Evolutionary conservation across 345 rosid species (phyloP), one percentile per base, ranked within the genome.

Genomic region (Arabis hirsuta): DNA sequence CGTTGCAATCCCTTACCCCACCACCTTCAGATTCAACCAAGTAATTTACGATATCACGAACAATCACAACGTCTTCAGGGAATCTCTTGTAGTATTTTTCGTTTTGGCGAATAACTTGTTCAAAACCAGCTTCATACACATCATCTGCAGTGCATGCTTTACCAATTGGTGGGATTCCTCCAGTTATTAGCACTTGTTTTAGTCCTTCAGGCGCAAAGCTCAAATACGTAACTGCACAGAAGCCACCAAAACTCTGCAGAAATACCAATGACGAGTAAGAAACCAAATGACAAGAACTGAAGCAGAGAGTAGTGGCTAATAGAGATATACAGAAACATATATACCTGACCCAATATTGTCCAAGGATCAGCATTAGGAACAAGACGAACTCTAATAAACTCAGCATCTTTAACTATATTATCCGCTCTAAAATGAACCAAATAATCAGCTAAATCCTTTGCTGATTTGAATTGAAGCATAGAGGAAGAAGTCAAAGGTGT

Each of bases 201-300:
- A 88, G 84, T 58, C 97, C 99, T 81, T 86, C 80, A 0, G 99
- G 93, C 14, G 96, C 99, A 75, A 88, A 88, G 69, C 96, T 88
- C 82, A 91, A 66, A 65, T 95, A 95, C 4, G 96, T 89, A 47
- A 91, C 82, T 7, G 91, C 97, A 85, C 96, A 91, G 60, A 95
- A 95, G 16, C 97, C 99, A 63, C 99, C 97, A 70, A 76, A 95
- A 73, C 97, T 91, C 99, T 91, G 76, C 78, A 83, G 32, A 59
- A 16, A 55, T 4, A 58, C 50, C 54, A 43, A 45, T 46, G 24
- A 22, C 48, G 62, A 76, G 14, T 65, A 53, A 55, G 14, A 55
- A 38, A 38, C 20, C 55, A 58, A 42, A 10, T 13, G 53, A 66
- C 29, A 52, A 50, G 7, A 71, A 22, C 14, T 13, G 44, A 36